These are phyloP conservation scores for Mesostigma viride DNA, from an alignment of 139 green algal species.

Conservation along the genomic window DNA sequence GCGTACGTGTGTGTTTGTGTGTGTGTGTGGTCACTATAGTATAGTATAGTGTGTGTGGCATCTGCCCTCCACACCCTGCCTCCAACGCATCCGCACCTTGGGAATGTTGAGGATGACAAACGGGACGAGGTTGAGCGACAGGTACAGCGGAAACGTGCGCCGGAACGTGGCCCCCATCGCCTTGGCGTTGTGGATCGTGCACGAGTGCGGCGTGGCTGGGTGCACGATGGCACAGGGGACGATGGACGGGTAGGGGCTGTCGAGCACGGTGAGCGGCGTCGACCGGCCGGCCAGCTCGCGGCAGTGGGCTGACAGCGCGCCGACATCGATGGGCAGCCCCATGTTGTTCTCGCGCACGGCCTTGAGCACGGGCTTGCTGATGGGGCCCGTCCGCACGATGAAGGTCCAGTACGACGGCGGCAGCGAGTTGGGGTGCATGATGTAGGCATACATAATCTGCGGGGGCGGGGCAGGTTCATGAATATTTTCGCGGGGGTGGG, in stretches of 20 bases:
- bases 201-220: conserved; percentile 20
- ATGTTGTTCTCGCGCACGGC: conserved; percentile 14
- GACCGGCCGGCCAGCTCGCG: neutral
- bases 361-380: conserved; percentile 27
- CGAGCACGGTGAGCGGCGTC: neutral
- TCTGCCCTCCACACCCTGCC: no score
- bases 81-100: conserved; percentile 31
- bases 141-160: conserved; percentile 44
- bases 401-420: conserved; percentile 37
- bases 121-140: conserved; percentile 37
- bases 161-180: conserved; percentile 25
- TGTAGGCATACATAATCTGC: conserved; percentile 34
- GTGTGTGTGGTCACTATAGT: no score
- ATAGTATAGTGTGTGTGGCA: no score
- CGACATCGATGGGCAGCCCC: neutral
- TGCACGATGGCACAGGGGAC: conserved; percentile 34
- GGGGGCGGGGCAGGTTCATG: no score
- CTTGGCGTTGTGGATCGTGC: neutral
- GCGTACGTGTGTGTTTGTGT: no score
- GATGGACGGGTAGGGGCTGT: conserved; percentile 3
- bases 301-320: neutral
- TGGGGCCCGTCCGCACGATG: conserved; percentile 35
- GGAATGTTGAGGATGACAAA: conserved; percentile 36
- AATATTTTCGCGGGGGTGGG: no score
- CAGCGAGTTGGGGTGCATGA: conserved; percentile 37